These are phyloP conservation scores for Acrocalymma vagum DNA, from an alignment of 2,329 filamentous ascomycete species.

Conservation along the genomic window DNA sequence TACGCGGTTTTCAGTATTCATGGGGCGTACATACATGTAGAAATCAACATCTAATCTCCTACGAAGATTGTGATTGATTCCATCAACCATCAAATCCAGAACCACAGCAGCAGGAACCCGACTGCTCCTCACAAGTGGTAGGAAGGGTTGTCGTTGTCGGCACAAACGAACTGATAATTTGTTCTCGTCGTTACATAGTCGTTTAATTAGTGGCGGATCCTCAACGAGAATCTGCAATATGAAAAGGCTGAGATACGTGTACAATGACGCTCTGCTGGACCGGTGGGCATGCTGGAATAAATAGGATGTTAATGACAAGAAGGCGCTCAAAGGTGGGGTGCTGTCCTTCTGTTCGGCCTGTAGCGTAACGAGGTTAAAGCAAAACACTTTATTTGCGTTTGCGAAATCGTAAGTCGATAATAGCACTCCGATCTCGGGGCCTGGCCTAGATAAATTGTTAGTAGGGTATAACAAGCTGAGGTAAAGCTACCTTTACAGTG, in stretches of 20 bases:
- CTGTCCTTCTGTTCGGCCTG: slow-evolving; percentile 67
- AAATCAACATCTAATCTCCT: slow-evolving; percentile 84
- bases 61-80: slow-evolving; percentile 91
- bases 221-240: slow-evolving; percentile 87
- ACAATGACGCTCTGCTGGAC: slow-evolving; percentile 78
- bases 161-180: slow-evolving; percentile 82
- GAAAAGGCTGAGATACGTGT: slow-evolving; percentile 85
- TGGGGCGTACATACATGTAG: slow-evolving; percentile 65
- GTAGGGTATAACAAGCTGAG: slow-evolving; percentile 1
- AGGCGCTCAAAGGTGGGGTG: slow-evolving; percentile 80
- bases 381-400: slow-evolving; percentile 95
- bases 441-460: slow-evolving; percentile 67
- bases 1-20: background rate
- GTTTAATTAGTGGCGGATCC: slow-evolving; percentile 82
- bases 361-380: slow-evolving; percentile 78
- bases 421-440: slow-evolving; percentile 78
- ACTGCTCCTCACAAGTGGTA: slow-evolving; percentile 77
- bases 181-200: slow-evolving; percentile 81
- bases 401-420: slow-evolving; percentile 92
- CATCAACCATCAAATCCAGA: slow-evolving; percentile 88
- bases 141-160: slow-evolving; percentile 84
- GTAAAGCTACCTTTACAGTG: slow-evolving; percentile 67
- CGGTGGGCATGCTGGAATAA: slow-evolving; percentile 92
- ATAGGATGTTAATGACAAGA: slow-evolving; percentile 90
- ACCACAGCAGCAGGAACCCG: slow-evolving; percentile 78